Percentiles rank a stretch among this genome's conserved stretches.
These are phyloP conservation scores for Microdochium trichocladiopsis DNA, from an alignment of 2,329 filamentous ascomycete species.

Conservation along the genomic window DNA sequence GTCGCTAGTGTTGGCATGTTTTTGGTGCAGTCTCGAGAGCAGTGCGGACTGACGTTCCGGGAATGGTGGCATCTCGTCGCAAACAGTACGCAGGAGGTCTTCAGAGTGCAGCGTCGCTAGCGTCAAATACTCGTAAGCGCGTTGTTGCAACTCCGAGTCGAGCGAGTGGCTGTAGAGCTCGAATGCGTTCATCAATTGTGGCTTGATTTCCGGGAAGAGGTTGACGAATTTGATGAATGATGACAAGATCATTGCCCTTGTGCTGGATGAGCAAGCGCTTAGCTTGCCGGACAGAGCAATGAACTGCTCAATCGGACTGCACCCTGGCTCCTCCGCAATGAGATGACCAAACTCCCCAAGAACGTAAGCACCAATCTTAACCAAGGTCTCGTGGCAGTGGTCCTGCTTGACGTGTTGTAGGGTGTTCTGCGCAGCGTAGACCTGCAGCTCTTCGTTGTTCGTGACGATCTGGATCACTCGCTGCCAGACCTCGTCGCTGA, in stretches of 20 bases:
- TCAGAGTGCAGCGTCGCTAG: conserved; percentile 82
- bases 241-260: conserved; percentile 87
- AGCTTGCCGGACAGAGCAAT: conserved; percentile 88
- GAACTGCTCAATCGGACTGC: conserved; percentile 96
- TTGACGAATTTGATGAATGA: conserved; percentile 98
- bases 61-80: conserved; percentile 98
- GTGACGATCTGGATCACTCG: conserved; percentile 98
- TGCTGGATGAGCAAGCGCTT: conserved; percentile 78
- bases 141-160: conserved; percentile 91
- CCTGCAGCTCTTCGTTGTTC: conserved; percentile 96
- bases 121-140: conserved; percentile 90
- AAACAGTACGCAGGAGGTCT: conserved; percentile 85
- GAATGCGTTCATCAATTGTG: conserved; percentile 86
- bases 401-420: conserved; percentile 88
- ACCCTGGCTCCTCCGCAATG: conserved; percentile 84
- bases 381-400: conserved; percentile 91
- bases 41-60: conserved; percentile 90
- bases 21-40: conserved; percentile 87
- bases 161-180: conserved; percentile 87
- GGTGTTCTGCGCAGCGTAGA: conserved; percentile 91
- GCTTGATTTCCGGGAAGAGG: conserved; percentile 96
- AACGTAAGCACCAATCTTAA: conserved; percentile 96
- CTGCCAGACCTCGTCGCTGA: conserved; percentile 99
- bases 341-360: conserved; percentile 95
- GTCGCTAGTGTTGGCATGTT: conserved; percentile 86